A percentile compares a stretch with the other conserved stretches of the same genome.
Conservation (phyloP, 2,329 filamentous ascomycete species). For the Ilyonectria robusta region DNA sequence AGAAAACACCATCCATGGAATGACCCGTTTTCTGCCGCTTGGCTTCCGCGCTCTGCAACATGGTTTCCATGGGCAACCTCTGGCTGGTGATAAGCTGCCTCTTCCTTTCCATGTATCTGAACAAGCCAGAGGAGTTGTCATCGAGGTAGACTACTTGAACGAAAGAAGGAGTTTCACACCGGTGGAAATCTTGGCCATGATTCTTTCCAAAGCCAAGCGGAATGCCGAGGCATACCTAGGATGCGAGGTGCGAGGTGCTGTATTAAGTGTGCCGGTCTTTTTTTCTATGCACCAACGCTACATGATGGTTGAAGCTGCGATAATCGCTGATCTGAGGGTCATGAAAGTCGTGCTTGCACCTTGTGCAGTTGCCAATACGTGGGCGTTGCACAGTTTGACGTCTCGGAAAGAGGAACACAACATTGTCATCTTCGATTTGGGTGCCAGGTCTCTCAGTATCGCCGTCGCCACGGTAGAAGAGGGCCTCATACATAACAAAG, state of each 20-base stretch:
- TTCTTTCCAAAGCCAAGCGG: background rate
- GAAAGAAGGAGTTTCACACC: background rate
- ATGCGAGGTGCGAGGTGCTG: background rate
- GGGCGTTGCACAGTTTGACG: background rate
- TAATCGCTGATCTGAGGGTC: background rate
- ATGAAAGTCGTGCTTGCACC: background rate
- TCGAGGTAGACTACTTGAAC: background rate
- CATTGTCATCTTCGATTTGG: background rate
- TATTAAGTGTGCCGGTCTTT: background rate
- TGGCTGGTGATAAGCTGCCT: background rate
- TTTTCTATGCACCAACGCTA: background rate
- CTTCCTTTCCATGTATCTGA: background rate
- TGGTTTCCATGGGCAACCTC: background rate
- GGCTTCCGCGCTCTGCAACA: background rate
- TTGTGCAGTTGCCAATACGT: background rate
- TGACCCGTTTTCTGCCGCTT: background rate
- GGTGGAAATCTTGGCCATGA: background rate
- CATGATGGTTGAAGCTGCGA: background rate
- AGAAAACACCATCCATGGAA: background rate
- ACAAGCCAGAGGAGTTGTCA: background rate
- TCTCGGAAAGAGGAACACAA: background rate
- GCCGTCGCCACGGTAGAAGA: background rate
- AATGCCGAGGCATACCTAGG: constrained; percentile 1
- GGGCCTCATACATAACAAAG: background rate
- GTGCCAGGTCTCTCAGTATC: background rate